phyloP scores from a whole-genome alignment of 225 moss, liverwort and hornwort species.

The Ulota crispa region DNA sequence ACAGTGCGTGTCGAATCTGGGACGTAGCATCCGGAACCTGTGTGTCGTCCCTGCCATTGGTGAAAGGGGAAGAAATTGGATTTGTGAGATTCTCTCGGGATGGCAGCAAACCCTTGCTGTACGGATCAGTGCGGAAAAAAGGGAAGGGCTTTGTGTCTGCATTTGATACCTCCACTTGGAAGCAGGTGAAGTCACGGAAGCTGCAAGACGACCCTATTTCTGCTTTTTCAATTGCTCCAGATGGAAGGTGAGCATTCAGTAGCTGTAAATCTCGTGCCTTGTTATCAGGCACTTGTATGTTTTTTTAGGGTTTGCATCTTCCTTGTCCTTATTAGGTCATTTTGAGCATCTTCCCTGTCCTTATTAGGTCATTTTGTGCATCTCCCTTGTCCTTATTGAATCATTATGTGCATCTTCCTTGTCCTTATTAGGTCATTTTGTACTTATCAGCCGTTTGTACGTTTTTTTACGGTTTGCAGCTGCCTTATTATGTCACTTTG shows the following conservation, averaged over 20 bases:
- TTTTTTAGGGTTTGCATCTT: not conserved
- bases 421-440: not conserved
- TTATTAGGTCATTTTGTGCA: too few relatives aligned
- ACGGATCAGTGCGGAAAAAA: conserved; percentile 60
- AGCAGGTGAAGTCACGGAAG: conserved; percentile 50
- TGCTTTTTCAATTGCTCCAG: conserved; percentile 66
- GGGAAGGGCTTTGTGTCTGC: conserved; percentile 60
- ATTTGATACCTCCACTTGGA: conserved; percentile 71
- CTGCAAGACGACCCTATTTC: conserved; percentile 70
- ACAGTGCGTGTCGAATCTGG: conserved; percentile 78
- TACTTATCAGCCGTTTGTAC: not conserved
- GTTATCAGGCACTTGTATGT: not conserved
- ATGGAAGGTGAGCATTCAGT: conserved; percentile 55
- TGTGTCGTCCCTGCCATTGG: conserved; percentile 42
- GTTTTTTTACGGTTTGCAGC: not conserved
- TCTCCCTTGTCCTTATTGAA: too few relatives aligned
- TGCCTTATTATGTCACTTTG: too few relatives aligned
- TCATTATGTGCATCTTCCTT: too few relatives aligned
- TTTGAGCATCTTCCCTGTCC: too few relatives aligned
- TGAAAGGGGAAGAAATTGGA: conserved; percentile 57
- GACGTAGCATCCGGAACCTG: conserved; percentile 58
- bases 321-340: too few relatives aligned
- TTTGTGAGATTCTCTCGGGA: conserved; percentile 87
- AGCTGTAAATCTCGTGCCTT: not conserved
- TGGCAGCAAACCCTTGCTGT: conserved; percentile 60